These are phyloP conservation scores for Talaromyces proteolyticus DNA, from an alignment of 495 filamentous ascomycete genomes.

Conservation along the genomic window DNA sequence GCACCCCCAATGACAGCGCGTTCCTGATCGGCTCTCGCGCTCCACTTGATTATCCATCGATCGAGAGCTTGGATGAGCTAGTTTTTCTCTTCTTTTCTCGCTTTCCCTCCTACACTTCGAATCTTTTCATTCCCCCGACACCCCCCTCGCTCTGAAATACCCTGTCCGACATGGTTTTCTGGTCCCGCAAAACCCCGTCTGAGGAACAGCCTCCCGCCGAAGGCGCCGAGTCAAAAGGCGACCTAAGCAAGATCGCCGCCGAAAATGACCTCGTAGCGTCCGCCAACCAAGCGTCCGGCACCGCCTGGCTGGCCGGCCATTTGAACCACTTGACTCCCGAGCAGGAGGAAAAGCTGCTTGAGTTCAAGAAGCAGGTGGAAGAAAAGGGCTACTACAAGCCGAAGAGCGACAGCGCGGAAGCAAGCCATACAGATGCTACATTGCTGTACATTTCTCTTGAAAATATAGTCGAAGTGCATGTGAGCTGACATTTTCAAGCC, in stretches of 20 bases:
- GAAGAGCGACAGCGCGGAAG: conserved; percentile 30
- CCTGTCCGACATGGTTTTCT: conserved; percentile 1
- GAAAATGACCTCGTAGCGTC: conserved; percentile 38
- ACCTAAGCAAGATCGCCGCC: conserved; percentile 12
- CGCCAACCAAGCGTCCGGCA: conserved; percentile 33
- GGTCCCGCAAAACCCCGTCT: conserved; percentile 5
- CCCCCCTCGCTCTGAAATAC: background rate
- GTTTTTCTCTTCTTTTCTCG: too few species aligned
- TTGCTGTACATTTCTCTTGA: conserved; percentile 54
- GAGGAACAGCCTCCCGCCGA: conserved; percentile 5
- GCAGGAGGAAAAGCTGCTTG: conserved; percentile 57
- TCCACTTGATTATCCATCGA: too few species aligned
- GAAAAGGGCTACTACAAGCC: conserved; percentile 62
- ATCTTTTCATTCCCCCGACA: background rate
- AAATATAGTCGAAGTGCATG: background rate
- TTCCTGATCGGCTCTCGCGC: too few species aligned
- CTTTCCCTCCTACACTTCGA: too few species aligned
- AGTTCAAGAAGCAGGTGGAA: conserved; percentile 62
- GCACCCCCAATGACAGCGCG: too few species aligned
- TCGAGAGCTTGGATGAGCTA: too few species aligned
- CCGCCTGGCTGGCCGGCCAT: conserved; percentile 54
- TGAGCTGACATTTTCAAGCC: conserved; percentile 37
- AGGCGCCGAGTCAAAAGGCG: conserved; percentile 3
- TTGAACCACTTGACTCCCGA: conserved; percentile 63
- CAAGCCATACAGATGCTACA: conserved; percentile 76